A percentile compares a stretch with the other conserved stretches of the same genome.
Evolutionary conservation across 345 rosid genomes (phyloP).

Genomic region (Sisymbrium altissimum): DNA sequence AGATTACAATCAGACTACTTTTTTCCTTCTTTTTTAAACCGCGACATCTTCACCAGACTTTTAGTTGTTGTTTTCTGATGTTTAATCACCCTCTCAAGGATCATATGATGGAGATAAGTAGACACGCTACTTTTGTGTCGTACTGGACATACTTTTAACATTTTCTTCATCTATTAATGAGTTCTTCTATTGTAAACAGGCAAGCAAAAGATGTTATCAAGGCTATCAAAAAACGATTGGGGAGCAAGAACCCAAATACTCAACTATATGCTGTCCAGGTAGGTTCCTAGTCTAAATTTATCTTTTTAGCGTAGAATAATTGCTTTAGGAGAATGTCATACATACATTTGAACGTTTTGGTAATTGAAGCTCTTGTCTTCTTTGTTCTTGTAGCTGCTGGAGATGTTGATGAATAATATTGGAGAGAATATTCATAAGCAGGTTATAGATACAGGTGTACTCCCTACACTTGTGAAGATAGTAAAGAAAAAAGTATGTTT

Average conservation of each 20-base stretch:
- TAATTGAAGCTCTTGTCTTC: not conserved
- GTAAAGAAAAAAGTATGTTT: conserved; percentile 84
- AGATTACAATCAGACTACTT: not conserved
- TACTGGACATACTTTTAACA: not conserved
- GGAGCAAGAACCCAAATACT: conserved; percentile 58
- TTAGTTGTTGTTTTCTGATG: not conserved
- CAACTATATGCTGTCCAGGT: conserved; percentile 86
- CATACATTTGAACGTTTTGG: not conserved
- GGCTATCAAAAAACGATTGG: conserved; percentile 86
- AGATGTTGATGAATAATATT: conserved; percentile 93
- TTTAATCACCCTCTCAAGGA: conserved; percentile 3
- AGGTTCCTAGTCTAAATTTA: conserved; percentile 26
- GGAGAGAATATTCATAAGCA: conserved; percentile 75
- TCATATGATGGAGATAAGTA: not conserved
- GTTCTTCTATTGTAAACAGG: conserved; percentile 39
- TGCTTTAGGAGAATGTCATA: not conserved
- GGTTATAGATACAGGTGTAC: conserved; percentile 72
- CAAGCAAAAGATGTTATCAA: conserved; percentile 78
- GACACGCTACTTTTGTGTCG: not conserved
- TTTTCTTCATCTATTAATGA: not conserved
- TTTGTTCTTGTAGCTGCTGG: conserved; percentile 60
- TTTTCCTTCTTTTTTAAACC: not conserved
- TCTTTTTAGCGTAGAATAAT: not conserved
- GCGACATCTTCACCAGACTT: not conserved
- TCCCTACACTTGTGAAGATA: conserved; percentile 81